Conservation (phyloP, 495 filamentous ascomycete species). For the Staphylotrichum tortipilum region DNA sequence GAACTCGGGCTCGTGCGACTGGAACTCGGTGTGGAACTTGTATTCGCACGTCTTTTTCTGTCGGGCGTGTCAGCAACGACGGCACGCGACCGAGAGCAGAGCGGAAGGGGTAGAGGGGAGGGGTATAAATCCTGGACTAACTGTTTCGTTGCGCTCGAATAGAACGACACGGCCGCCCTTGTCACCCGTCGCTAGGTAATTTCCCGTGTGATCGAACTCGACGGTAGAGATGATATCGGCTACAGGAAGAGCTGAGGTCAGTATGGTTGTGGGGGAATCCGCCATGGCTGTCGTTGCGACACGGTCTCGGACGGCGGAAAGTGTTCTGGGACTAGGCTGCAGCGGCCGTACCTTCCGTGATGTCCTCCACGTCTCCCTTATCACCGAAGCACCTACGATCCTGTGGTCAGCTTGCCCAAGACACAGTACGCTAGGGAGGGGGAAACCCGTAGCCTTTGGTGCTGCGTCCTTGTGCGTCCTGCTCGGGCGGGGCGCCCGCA, state of each 20-base stretch:
- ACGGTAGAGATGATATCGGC: slow-evolving; percentile 99
- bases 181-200: slow-evolving; percentile 95
- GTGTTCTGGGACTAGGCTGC: no score
- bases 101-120: neutral
- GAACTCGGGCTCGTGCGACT: slow-evolving; percentile 98
- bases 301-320: neutral
- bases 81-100: no score
- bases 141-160: slow-evolving; percentile 96
- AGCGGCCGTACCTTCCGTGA: slow-evolving; percentile 78
- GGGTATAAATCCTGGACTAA: slow-evolving; percentile 35
- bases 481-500: neutral
- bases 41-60: slow-evolving; percentile 99
- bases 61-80: slow-evolving; percentile 16
- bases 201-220: slow-evolving; percentile 97
- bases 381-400: slow-evolving; percentile 86
- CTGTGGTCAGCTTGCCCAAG: slow-evolving; percentile 11
- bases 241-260: slow-evolving; percentile 34
- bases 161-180: slow-evolving; percentile 95
- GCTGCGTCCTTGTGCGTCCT: neutral
- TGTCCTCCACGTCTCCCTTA: slow-evolving; percentile 99
- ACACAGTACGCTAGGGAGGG: neutral
- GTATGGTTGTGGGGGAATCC: no score
- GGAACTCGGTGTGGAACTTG: slow-evolving; percentile 99
- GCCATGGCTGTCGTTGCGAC: no score
- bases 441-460: neutral